Percentiles rank a stretch among this genome's conserved stretches.
These are phyloP conservation scores for Candida montana DNA, from an alignment of 805 yeast genomes.

Conservation along the genomic window DNA sequence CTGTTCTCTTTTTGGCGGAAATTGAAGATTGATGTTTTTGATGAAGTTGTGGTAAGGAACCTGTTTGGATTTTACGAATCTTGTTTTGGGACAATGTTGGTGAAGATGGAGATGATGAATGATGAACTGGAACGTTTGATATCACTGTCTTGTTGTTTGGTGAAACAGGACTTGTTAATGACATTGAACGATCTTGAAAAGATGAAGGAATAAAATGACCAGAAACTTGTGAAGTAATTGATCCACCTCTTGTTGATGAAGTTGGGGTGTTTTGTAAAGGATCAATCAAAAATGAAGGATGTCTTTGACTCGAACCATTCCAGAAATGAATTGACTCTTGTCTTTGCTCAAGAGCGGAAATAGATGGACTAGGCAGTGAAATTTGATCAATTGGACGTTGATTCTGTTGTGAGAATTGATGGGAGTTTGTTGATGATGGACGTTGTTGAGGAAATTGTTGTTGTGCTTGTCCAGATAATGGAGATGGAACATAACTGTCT, in stretches of 20 bases:
- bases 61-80: too few relatives aligned
- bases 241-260: not conserved
- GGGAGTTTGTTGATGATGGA: not conserved
- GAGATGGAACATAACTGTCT: constrained; percentile 9
- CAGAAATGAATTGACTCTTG: constrained; percentile 23
- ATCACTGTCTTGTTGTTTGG: not conserved
- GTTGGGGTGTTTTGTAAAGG: constrained; percentile 18
- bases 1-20: constrained; percentile 13
- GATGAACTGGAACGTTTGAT: not conserved
- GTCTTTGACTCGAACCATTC: constrained; percentile 21
- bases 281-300: constrained; percentile 24
- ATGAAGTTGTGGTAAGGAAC: constrained; percentile 15
- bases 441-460: constrained; percentile 1
- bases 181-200: not conserved
- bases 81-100: not conserved
- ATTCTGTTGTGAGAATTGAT: not conserved
- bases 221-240: constrained; percentile 2
- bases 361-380: constrained; percentile 8
- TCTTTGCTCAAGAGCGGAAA: constrained; percentile 9
- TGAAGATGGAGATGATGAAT: constrained; percentile 2
- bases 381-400: not conserved
- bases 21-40: constrained; percentile 1
- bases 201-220: constrained; percentile 6
- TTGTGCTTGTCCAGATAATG: constrained; percentile 1
- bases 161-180: not conserved